Evolutionary conservation across 148 eudicot genomes (phyloP), one percentile per base, ranked within the genome.

Genomic region (Nyssa sinensis): DNA sequence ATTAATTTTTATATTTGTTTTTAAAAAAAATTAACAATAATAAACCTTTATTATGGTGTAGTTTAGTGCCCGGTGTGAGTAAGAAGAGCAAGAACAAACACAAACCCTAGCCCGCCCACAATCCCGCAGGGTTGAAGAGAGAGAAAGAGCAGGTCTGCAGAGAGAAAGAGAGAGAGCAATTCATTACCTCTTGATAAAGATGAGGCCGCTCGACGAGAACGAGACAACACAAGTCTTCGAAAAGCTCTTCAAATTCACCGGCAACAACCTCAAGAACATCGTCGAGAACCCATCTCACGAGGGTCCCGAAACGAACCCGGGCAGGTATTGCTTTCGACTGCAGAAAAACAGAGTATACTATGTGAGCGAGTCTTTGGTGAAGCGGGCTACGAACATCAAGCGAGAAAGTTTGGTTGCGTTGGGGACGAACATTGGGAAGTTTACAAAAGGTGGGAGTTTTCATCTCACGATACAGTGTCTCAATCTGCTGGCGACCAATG

Each of bases 171-270:
- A 60, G 66, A 60, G 74, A 71, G 47, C 13, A 29, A 13, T 23
- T 23, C 5, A 2, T 19, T 55, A 4, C 25, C 24, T 37, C 44
- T 9, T 37, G 9, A 37, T 9, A 21, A 77, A 63, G 64, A 94
- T 94, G 98, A 86, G 98, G 70, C 91, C 98, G 34, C 74, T 94
- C 59, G 98, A 94, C 77, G 98, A 94, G 88, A 78, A 87, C 53
- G 98, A 94, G 62, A 94, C 98, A 2, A 88, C 96, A 0, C 77
- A 77, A 19, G 92, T 94, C 23, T 94, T 94, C 85, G 90, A 87
- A 33, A 94, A 94, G 82, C 88, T 94, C 37, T 89, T 81, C 94
- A 94, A 94, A 62, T 94, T 92, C 91, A 89, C 90, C 1, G 97
- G 98, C 10, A 89, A 88, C 88, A 94, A 94, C 35, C 93, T 94